Evolutionary conservation across 257 asterid species (phyloP).

Genomic region (Solanum paucissectum): DNA sequence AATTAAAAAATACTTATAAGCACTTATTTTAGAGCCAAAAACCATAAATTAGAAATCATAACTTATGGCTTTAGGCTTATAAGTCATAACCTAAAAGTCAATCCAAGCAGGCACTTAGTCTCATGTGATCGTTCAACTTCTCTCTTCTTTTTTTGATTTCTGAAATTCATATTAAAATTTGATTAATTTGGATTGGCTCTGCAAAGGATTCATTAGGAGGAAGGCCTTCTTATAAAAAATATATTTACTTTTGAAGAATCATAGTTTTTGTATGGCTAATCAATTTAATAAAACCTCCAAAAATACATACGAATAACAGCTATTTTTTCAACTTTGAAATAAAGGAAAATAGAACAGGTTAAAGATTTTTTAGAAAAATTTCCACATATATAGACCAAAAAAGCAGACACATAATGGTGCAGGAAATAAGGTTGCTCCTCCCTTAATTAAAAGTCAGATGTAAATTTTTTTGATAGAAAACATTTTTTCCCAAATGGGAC

Average conservation of each 20-base stretch:
- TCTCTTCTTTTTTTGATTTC: no score
- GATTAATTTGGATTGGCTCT: accelerated
- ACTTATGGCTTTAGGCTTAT: no score
- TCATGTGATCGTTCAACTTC: neutral
- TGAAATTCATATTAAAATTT: no score
- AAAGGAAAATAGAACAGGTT: neutral
- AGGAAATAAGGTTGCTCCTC: no score
- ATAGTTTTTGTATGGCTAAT: no score
- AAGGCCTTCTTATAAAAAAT: neutral
- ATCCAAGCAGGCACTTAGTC: neutral
- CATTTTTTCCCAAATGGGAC: neutral
- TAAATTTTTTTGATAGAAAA: neutral
- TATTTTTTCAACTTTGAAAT: neutral
- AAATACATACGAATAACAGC: no score
- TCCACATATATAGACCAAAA: neutral
- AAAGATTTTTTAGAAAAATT: neutral
- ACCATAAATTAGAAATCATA: no score
- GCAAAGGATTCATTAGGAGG: neutral
- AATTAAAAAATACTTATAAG: no score
- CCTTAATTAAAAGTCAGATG: neutral
- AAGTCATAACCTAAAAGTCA: no score
- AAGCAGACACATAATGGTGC: neutral
- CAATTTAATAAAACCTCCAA: no score
- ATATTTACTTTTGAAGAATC: neutral
- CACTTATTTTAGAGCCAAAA: no score